Evolutionary conservation across 805 yeast genomes (phyloP).

Genomic region (Metschnikowia kunwiensis): DNA sequence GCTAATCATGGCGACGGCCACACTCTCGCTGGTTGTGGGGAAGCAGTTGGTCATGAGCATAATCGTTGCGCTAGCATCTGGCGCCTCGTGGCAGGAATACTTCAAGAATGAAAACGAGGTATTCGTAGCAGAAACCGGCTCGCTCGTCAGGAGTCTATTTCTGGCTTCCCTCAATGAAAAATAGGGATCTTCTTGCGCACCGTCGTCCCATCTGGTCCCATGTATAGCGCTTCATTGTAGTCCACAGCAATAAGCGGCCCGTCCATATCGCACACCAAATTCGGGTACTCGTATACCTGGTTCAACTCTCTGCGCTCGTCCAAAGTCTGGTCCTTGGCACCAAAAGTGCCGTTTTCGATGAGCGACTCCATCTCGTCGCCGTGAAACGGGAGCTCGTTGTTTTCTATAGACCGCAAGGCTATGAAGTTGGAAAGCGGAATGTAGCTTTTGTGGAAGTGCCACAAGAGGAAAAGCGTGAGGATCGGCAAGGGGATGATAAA

Average conservation of each 20-base stretch:
- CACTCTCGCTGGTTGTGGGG: slow-evolving; percentile 10
- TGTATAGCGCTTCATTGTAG: slow-evolving; percentile 37
- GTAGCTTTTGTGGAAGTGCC: slow-evolving; percentile 79
- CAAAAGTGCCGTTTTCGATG: background rate
- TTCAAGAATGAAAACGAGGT: slow-evolving; percentile 8
- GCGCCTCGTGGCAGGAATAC: slow-evolving; percentile 2
- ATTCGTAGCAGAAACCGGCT: background rate
- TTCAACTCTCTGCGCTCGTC: slow-evolving; percentile 75
- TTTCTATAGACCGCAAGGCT: slow-evolving; percentile 77
- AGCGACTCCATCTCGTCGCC: slow-evolving; percentile 24
- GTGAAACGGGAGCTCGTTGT: slow-evolving; percentile 31
- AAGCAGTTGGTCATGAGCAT: slow-evolving; percentile 12
- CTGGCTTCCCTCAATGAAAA: slow-evolving; percentile 7
- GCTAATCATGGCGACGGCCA: slow-evolving; percentile 7
- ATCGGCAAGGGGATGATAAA: slow-evolving; percentile 75
- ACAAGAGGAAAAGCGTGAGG: slow-evolving; percentile 59
- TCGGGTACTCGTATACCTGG: slow-evolving; percentile 76
- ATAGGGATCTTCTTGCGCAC: slow-evolving; percentile 21
- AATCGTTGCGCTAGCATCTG: slow-evolving; percentile 6
- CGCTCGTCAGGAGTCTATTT: background rate
- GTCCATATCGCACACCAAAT: slow-evolving; percentile 63
- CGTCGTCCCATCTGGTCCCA: slow-evolving; percentile 29
- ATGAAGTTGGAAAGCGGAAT: slow-evolving; percentile 80
- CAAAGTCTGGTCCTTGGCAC: slow-evolving; percentile 47
- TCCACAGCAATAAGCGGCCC: slow-evolving; percentile 83